Evolutionary conservation across 208 protist species (phyloP).

Genomic region (Leishmania guyanensis): DNA sequence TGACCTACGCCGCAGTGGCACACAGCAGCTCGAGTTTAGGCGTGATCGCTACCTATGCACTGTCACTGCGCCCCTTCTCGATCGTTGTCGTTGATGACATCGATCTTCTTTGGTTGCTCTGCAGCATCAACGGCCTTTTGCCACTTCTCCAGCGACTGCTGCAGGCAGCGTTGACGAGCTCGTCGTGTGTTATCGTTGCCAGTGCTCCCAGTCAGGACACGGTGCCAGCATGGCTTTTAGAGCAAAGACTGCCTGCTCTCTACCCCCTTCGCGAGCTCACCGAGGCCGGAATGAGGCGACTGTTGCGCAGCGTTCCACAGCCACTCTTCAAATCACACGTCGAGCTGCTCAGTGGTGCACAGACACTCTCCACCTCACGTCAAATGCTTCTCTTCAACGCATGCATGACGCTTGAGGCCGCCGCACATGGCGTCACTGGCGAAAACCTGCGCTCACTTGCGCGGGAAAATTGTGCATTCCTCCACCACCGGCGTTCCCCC

Average conservation of each 20-base stretch:
- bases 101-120: slow-evolving; percentile 48
- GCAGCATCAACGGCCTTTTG: slow-evolving; percentile 30
- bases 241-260: slow-evolving; percentile 27
- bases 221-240: slow-evolving; percentile 42
- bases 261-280: slow-evolving; percentile 37
- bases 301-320: slow-evolving; percentile 25
- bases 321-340: slow-evolving; percentile 11
- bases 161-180: slow-evolving; percentile 28
- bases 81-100: slow-evolving; percentile 72
- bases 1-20: slow-evolving; percentile 18
- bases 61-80: slow-evolving; percentile 26
- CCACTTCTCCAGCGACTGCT: slow-evolving; percentile 37
- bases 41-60: neutral
- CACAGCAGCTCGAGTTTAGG: neutral
- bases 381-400: slow-evolving; percentile 36
- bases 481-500: slow-evolving; percentile 19
- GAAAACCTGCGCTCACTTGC: slow-evolving; percentile 3
- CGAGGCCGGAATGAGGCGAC: slow-evolving; percentile 20
- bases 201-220: slow-evolving; percentile 38
- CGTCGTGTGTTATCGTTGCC: slow-evolving; percentile 48
- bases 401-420: slow-evolving; percentile 28
- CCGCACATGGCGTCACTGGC: neutral
- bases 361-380: slow-evolving; percentile 25
- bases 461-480: slow-evolving; percentile 8
- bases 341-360: slow-evolving; percentile 9